Conservation (phyloP, 2,329 filamentous ascomycete genomes). For the Hawksworthiomyces lignivorus region DNA sequence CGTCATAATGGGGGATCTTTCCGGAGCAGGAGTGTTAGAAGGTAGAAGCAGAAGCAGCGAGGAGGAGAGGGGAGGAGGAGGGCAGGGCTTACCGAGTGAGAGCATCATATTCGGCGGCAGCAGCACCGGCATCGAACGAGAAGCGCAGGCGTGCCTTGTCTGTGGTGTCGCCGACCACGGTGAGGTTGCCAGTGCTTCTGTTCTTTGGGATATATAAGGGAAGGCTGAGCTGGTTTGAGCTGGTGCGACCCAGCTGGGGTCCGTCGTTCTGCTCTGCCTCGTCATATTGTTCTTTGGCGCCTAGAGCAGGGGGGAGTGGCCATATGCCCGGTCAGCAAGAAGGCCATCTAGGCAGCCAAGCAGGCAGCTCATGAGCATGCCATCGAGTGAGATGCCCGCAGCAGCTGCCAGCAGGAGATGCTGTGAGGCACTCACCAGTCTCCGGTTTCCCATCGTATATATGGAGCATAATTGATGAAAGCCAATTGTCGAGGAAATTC, state of each 20-base stretch:
- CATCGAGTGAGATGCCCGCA: too few relatives aligned
- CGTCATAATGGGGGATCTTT: constrained; percentile 61
- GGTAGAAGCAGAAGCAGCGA: too few relatives aligned
- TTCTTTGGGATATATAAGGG: constrained; percentile 54
- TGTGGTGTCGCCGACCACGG: constrained; percentile 38
- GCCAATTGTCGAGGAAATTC: constrained; percentile 7
- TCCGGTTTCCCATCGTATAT: constrained; percentile 34
- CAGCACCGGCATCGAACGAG: constrained; percentile 66
- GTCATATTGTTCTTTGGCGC: constrained; percentile 31
- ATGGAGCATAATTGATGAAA: constrained; percentile 35
- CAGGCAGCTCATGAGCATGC: too few relatives aligned
- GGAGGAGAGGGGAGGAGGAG: constrained; percentile 2
- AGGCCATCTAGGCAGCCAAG: too few relatives aligned
- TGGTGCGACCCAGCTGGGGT: too few relatives aligned
- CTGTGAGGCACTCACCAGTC: constrained; percentile 36
- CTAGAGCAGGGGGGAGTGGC: constrained; percentile 19
- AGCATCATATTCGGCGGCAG: constrained; percentile 56
- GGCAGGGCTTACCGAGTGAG: constrained; percentile 60
- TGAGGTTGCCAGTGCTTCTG: constrained; percentile 56
- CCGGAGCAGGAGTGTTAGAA: too few relatives aligned
- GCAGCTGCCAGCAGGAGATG: too few relatives aligned
- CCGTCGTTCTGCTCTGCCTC: constrained; percentile 27
- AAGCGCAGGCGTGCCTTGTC: constrained; percentile 60
- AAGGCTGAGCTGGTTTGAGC: constrained; percentile 38
- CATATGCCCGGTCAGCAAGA: too few relatives aligned